A percentile compares a stretch with the other conserved stretches of the same genome.
These are phyloP conservation scores for Zoysia japonica DNA, from an alignment of 176 grass and related monocot species.

Conservation along the genomic window DNA sequence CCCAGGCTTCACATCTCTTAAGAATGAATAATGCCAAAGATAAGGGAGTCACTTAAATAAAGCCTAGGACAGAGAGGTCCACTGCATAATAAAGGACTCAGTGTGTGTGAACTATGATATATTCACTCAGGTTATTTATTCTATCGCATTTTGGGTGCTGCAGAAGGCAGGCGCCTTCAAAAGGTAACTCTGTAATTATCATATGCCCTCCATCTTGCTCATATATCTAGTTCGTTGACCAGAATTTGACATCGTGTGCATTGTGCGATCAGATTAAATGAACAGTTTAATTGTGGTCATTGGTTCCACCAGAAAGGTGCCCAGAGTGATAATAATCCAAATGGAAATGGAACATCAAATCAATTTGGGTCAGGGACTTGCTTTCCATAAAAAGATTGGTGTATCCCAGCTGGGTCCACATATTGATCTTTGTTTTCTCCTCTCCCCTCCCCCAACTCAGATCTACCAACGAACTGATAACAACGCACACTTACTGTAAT, in stretches of 20 bases:
- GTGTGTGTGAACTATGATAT: not conserved
- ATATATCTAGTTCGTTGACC: conserved; percentile 15
- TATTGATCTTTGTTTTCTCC: conserved; percentile 22
- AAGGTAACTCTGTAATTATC: conserved; percentile 17
- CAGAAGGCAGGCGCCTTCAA: conserved; percentile 6
- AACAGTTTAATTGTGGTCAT: not conserved
- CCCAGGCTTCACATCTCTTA: conserved; percentile 16
- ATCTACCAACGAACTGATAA: conserved; percentile 4
- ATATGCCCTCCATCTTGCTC: conserved; percentile 11
- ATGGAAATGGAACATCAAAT: conserved; percentile 16
- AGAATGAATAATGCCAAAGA: conserved; percentile 7
- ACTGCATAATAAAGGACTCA: not conserved
- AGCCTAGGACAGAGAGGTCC: not conserved
- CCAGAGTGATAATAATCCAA: not conserved
- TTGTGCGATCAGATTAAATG: not conserved
- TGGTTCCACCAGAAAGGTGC: not conserved
- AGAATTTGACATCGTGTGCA: conserved; percentile 1
- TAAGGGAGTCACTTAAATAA: conserved; percentile 7
- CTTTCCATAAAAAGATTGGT: not conserved
- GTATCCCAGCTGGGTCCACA: conserved; percentile 25
- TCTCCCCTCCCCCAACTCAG: not conserved
- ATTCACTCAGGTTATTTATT: not conserved
- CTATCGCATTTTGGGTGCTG: not conserved
- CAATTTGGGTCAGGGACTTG: conserved; percentile 19
- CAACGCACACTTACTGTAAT: not conserved